Conservation (phyloP, 305 asterid species). For the Fraxinus baroniana region DNA sequence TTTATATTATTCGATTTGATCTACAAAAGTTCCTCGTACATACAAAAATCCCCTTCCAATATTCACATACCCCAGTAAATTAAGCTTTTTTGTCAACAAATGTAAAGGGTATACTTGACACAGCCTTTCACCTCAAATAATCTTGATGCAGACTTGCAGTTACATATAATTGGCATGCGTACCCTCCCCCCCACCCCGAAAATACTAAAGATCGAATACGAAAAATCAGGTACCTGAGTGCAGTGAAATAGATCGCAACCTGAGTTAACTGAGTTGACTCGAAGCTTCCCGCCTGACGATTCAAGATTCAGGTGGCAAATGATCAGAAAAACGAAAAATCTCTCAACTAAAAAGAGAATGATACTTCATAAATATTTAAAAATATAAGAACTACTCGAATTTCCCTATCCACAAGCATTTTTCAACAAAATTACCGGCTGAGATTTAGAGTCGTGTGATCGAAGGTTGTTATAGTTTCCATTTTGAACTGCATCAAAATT, state of each 20-base stretch:
- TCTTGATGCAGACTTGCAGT: background rate
- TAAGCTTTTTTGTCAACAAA: background rate
- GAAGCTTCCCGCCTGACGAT: constrained; percentile 23
- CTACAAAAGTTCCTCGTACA: background rate
- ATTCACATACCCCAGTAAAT: background rate
- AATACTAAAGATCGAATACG: background rate
- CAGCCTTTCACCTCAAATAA: background rate
- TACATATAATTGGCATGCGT: background rate
- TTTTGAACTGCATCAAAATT: constrained; percentile 15
- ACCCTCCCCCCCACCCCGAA: background rate
- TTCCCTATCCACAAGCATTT: constrained; percentile 55
- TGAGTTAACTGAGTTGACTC: background rate
- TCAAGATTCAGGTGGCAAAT: constrained; percentile 33
- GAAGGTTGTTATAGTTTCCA: constrained; percentile 30
- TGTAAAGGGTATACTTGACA: background rate
- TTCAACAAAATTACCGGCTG: constrained; percentile 31
- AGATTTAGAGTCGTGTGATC: background rate
- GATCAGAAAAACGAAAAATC: constrained; percentile 18
- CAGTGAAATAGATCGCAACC: background rate
- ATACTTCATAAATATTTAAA: constrained; percentile 12
- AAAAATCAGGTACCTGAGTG: constrained; percentile 25
- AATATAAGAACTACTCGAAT: constrained; percentile 34
- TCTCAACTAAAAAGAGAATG: constrained; percentile 14
- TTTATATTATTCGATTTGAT: background rate
- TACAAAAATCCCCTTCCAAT: background rate